A percentile compares a stretch with the other conserved stretches of the same genome.
phyloP scores from a whole-genome alignment of 768 basidiomycete species.

The Termitomyces heimii region DNA sequence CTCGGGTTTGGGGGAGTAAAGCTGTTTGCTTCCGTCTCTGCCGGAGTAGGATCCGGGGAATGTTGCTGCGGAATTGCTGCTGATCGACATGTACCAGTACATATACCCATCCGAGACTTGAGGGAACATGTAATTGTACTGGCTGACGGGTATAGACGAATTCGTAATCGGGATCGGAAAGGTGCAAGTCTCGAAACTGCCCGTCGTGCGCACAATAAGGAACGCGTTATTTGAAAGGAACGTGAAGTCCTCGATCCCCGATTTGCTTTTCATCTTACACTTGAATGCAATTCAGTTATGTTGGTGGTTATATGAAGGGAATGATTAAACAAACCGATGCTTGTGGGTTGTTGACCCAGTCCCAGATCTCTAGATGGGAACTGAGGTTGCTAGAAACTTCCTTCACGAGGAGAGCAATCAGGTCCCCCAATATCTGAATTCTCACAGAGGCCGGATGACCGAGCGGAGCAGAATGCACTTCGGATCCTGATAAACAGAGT shows the following conservation, averaged over 20 bases:
- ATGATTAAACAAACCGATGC: slow-evolving; percentile 30
- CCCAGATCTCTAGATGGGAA: slow-evolving; percentile 46
- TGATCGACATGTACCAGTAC: slow-evolving; percentile 52
- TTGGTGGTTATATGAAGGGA: not conserved
- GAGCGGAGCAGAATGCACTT: slow-evolving; percentile 17
- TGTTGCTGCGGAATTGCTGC: slow-evolving; percentile 43
- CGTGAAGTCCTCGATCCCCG: slow-evolving; percentile 49
- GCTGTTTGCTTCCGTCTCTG: slow-evolving; percentile 18
- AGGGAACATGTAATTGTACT: slow-evolving; percentile 37
- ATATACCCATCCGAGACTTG: slow-evolving; percentile 35
- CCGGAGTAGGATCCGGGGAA: slow-evolving; percentile 22
- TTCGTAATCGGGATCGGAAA: slow-evolving; percentile 32
- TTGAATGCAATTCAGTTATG: slow-evolving; percentile 10
- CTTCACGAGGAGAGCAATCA: slow-evolving; percentile 45
- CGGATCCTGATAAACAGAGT: slow-evolving; percentile 30
- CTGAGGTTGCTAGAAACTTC: slow-evolving; percentile 34
- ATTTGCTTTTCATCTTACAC: slow-evolving; percentile 34
- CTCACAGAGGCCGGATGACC: slow-evolving; percentile 35
- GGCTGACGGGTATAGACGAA: slow-evolving; percentile 24
- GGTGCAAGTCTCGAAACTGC: slow-evolving; percentile 42
- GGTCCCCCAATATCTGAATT: slow-evolving; percentile 39
- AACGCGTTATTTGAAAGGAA: slow-evolving; percentile 41
- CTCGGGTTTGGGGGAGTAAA: slow-evolving; percentile 40
- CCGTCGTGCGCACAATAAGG: slow-evolving; percentile 40
- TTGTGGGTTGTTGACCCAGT: slow-evolving; percentile 35